Percentiles rank a stretch among this genome's conserved stretches.
These are phyloP conservation scores for Penicillium atrosanguineum DNA, from an alignment of 495 filamentous ascomycete genomes.

Conservation along the genomic window DNA sequence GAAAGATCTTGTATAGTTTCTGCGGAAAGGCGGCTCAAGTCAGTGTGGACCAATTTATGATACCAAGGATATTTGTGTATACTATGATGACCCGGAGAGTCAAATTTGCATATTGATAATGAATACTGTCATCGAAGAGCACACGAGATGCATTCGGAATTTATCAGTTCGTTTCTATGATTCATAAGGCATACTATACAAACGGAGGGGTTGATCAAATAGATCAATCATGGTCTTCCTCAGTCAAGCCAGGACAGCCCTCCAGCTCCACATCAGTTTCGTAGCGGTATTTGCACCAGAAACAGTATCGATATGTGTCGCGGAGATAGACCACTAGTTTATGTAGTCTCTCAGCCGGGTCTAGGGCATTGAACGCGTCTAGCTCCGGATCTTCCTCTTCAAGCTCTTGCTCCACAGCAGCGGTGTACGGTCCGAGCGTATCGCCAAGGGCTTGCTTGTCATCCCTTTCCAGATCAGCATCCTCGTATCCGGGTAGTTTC, in stretches of 20 bases:
- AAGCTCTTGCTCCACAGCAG: constrained; percentile 60
- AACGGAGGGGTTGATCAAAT: constrained; percentile 32
- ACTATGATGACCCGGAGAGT: constrained; percentile 16
- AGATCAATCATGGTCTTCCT: constrained; percentile 84
- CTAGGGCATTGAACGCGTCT: constrained; percentile 74
- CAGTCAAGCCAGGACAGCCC: constrained; percentile 83
- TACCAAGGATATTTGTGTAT: constrained; percentile 28
- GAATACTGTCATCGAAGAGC: not conserved
- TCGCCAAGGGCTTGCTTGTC: constrained; percentile 54
- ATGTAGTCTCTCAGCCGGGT: constrained; percentile 59
- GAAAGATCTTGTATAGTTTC: not conserved
- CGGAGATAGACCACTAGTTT: constrained; percentile 67
- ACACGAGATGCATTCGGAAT: not conserved
- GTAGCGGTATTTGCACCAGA: constrained; percentile 92
- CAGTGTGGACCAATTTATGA: constrained; percentile 18
- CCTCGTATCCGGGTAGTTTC: constrained; percentile 51
- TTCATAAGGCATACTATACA: constrained; percentile 4
- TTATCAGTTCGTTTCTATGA: not conserved
- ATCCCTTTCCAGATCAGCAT: constrained; percentile 53
- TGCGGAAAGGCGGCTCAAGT: constrained; percentile 2
- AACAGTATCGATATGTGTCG: constrained; percentile 76
- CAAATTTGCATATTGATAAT: constrained; percentile 19
- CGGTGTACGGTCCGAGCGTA: constrained; percentile 35
- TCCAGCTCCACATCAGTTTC: constrained; percentile 63
- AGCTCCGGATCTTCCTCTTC: constrained; percentile 84